These are phyloP conservation scores for Aegilops bicornis DNA, from an alignment of 176 grass and related monocot genomes.

Conservation along the genomic window DNA sequence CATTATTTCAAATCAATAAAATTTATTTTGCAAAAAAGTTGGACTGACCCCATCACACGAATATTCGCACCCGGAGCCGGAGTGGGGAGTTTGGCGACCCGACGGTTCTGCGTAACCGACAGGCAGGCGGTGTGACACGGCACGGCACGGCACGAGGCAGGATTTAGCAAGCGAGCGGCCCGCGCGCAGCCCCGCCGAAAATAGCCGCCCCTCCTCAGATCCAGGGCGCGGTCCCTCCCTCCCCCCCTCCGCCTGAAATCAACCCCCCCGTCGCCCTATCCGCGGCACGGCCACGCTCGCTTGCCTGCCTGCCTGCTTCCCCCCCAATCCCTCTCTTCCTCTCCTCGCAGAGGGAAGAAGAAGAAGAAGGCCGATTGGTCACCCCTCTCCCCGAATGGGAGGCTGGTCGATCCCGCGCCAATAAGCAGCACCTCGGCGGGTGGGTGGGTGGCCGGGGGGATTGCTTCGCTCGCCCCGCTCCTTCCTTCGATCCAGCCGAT, in stretches of 20 bases:
- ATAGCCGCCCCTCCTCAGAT: slow-evolving; percentile 4
- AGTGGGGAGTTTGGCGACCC: not conserved
- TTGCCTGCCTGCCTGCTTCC: not conserved
- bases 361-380: not conserved
- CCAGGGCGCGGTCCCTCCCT: not conserved
- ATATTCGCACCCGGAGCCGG: not conserved
- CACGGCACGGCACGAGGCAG: not conserved
- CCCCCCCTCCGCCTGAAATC: slow-evolving; percentile 7
- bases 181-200: not conserved
- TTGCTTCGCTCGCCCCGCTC: too few species aligned
- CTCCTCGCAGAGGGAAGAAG: not conserved
- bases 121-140: not conserved
- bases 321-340: not conserved
- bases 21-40: too few species aligned
- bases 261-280: not conserved
- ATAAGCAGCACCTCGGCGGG: slow-evolving; percentile 2
- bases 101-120: not conserved
- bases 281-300: not conserved
- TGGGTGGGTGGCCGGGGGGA: not conserved
- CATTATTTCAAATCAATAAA: too few species aligned
- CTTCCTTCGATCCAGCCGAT: too few species aligned
- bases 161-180: not conserved
- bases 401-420: not conserved
- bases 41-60: not conserved
- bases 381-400: not conserved